These are phyloP conservation scores for Starmera amethionina DNA, from an alignment of 805 yeast species.

Conservation along the genomic window DNA sequence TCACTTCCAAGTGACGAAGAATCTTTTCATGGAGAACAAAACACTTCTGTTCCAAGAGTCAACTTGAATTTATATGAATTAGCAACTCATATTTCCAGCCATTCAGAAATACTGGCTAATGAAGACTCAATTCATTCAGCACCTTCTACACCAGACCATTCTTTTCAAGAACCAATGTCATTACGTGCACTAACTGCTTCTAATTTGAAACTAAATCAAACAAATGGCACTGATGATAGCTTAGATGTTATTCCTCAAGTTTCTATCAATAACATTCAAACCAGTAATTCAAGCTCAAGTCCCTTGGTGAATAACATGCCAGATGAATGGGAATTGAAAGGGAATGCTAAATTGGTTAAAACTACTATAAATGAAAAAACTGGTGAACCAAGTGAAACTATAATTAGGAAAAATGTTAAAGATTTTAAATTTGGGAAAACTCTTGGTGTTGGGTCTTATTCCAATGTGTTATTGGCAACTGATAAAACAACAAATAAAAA, in stretches of 20 bases:
- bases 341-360: constrained; percentile 48
- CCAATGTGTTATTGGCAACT: constrained; percentile 82
- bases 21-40: too few species aligned
- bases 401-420: constrained; percentile 48
- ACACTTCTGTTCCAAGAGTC: background rate
- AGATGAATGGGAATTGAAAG: constrained; percentile 45
- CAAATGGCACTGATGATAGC: constrained; percentile 16
- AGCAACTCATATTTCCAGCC: constrained; percentile 17
- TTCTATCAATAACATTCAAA: background rate
- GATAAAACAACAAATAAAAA: constrained; percentile 68
- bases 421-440: constrained; percentile 86
- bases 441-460: constrained; percentile 93
- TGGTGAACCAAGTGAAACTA: constrained; percentile 43
- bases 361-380: constrained; percentile 30
- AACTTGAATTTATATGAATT: constrained; percentile 6
- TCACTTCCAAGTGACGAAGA: too few species aligned
- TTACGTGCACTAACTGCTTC: constrained; percentile 17
- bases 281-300: background rate
- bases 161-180: constrained; percentile 14
- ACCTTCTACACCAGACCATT: constrained; percentile 17
- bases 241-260: constrained; percentile 5
- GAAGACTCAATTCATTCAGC: constrained; percentile 2
- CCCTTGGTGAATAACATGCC: constrained; percentile 4
- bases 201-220: constrained; percentile 13
- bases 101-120: constrained; percentile 7